These are phyloP conservation scores for Protomyces inouyei DNA, from an alignment of 1,139 yeast genomes.

Conservation along the genomic window DNA sequence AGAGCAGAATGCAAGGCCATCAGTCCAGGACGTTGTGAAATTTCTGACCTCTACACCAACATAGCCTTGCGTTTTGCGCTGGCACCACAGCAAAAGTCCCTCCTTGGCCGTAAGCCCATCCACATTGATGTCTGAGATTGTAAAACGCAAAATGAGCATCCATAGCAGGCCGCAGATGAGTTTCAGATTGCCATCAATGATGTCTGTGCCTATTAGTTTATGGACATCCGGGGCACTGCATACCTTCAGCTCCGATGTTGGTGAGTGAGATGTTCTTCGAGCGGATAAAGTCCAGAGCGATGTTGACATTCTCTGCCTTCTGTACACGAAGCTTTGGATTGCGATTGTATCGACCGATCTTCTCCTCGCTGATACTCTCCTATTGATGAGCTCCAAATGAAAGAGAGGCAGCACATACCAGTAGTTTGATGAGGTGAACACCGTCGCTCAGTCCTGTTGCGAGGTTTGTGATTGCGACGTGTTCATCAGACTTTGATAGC, in stretches of 20 bases:
- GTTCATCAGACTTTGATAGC: slow-evolving; percentile 23
- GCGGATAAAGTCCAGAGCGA: slow-evolving; percentile 53
- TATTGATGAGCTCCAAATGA: not conserved
- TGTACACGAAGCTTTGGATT: slow-evolving; percentile 56
- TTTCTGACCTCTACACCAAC: slow-evolving; percentile 43
- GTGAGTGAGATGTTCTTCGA: slow-evolving; percentile 52
- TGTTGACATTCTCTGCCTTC: slow-evolving; percentile 58
- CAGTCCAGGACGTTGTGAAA: slow-evolving; percentile 46
- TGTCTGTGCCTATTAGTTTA: slow-evolving; percentile 40
- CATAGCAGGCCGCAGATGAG: slow-evolving; percentile 62
- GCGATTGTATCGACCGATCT: slow-evolving; percentile 41
- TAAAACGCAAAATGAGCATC: slow-evolving; percentile 54
- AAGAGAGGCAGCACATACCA: not conserved
- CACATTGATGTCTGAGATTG: slow-evolving; percentile 46
- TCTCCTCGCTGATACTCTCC: slow-evolving; percentile 43
- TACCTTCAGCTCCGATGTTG: slow-evolving; percentile 57
- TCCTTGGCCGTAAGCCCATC: slow-evolving; percentile 46
- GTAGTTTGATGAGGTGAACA: slow-evolving; percentile 26
- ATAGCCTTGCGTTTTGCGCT: slow-evolving; percentile 44
- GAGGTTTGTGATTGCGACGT: slow-evolving; percentile 23
- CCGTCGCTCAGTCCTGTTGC: slow-evolving; percentile 29
- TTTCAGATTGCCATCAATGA: slow-evolving; percentile 59
- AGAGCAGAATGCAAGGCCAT: slow-evolving; percentile 50
- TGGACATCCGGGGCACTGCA: not conserved
- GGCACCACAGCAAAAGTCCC: slow-evolving; percentile 46